Base-by-base conservation (phyloP, 2,329 filamentous ascomycete species). In the Xylariaceae sp. region DNA sequence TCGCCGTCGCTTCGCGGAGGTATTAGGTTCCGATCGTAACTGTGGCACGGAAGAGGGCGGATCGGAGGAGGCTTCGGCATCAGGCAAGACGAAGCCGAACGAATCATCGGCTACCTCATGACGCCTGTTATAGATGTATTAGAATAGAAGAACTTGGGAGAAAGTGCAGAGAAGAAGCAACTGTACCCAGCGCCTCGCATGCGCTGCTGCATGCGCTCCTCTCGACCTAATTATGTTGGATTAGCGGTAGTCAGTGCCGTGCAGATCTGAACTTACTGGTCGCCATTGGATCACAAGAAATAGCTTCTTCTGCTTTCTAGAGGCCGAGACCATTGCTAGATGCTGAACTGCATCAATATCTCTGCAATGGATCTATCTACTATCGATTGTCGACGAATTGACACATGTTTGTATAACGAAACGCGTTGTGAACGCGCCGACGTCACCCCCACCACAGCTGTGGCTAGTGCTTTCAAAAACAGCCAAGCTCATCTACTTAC, bases 171-270 rank as follows among this genome's bases (percentile, higher is more conserved):
- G 16, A 16, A 52, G 16, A 9, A 55, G 17, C 11, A 29, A 36
- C 71, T 82, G 63, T 78, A 87, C 85, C 84, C 83, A 37, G 85
- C 85, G 60, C 86, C 86, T 60, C 86, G 84, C 69, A 88, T 82
- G 69, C 86, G 85, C 74, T 86, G 80, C 61, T 85, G 83, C 75
- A 87, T 80, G 67, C 84, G 83, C 69, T 86, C 84, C 65, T 84
- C 82, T 64, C 85, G 83, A 68, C 78, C 81, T 83, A 55, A 37
- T 58, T n/a, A 56, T 41, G 31, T 36, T 23, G 31, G 24, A 46
- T 60, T 57, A 60, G 53, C 4, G 33, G 46, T 31, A 53, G 29
- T n/a, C 39, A 44, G 52, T 21, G n/a, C 7, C 11, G n/a, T 14
- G 31, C 5, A 28, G 31, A 40, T 49, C 26, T 16, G 1, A 6